Evolutionary conservation across 176 grass and related monocot species (phyloP), one percentile per base, ranked within the genome.

Genomic region (Oryza glaberrima): DNA sequence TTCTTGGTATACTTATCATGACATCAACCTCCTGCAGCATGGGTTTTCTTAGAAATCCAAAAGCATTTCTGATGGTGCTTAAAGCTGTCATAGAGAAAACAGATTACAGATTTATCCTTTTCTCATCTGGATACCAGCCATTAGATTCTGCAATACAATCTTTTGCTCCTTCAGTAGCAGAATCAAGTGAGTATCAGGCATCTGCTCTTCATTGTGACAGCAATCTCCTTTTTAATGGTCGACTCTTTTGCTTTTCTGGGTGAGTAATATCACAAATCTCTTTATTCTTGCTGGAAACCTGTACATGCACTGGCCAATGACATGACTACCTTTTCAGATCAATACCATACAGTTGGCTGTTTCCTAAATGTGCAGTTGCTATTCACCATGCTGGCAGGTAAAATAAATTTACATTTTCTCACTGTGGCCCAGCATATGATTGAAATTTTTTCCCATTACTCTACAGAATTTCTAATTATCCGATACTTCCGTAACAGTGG

Each of bases 321-420:
- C 58, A 65, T 10, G 20, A 4, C 43, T 66, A 56, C 19, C 34
- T 81, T 86, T 88, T 77, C 93, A 98, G 95, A 74, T 90, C 89
- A 73, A 72, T 98, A 80, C 95, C 93, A 76, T 95, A 98, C 70
- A 93, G 85, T 80, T 98, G 95, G 95, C 79, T 95, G 16, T 98
- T 98, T 64, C 85, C 87, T 36, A 93, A 77, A 90, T 95, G 93
- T 38, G 82, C 87, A 69, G 87, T 80, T 70, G 87, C 77, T 54
- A 79, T 95, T 87, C 93, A 98, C 82, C 95, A 98, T 83, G 96
- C 86, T 79, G 96, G 93, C 83, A 98, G 96, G 93, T 91, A 85
- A 85, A 9, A 52, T 11, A 85, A 82, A 28, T 10, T 25, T 8
- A 70, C 4, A 40, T 17, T 36, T 68, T 81, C 26, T 81, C 26